Conservation (phyloP, 352 stramenopile genomes). For the Phytophthora citrophthora region DNA sequence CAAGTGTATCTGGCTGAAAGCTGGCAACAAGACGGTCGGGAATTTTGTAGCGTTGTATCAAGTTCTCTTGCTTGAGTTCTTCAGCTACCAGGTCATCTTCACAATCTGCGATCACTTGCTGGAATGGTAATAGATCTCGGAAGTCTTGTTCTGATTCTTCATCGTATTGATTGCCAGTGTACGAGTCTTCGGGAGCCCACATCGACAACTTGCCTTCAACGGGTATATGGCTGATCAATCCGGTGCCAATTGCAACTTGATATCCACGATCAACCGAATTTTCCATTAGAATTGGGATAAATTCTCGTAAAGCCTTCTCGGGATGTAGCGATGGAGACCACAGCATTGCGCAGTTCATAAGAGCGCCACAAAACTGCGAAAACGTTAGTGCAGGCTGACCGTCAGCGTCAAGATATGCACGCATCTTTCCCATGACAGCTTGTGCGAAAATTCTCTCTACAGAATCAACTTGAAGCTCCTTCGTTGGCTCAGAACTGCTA, state of each 20-base stretch:
- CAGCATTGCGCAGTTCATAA: constrained; percentile 57
- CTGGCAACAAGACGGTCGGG: constrained; percentile 30
- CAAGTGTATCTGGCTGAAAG: constrained; percentile 42
- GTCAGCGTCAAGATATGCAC: constrained; percentile 61
- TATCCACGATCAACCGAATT: background rate
- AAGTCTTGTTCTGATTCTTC: constrained; percentile 28
- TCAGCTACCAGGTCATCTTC: constrained; percentile 33
- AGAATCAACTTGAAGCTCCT: constrained; percentile 10
- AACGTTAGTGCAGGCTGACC: constrained; percentile 58
- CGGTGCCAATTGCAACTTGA: background rate
- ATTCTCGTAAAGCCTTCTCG: constrained; percentile 13
- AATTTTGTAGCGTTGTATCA: constrained; percentile 33
- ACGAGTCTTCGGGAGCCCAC: constrained; percentile 14
- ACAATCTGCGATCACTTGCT: constrained; percentile 46
- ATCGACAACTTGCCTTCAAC: constrained; percentile 6
- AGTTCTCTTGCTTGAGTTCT: constrained; percentile 25
- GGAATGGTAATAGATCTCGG: constrained; percentile 33
- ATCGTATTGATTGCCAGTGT: background rate
- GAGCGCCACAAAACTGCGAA: constrained; percentile 55
- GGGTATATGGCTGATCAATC: constrained; percentile 24
- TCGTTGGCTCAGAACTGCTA: background rate
- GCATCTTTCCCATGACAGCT: constrained; percentile 62
- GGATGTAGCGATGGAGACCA: constrained; percentile 30
- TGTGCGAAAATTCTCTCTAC: constrained; percentile 63
- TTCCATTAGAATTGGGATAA: constrained; percentile 24